These are phyloP conservation scores for Eucalyptus marginata DNA, from an alignment of 345 rosid species.

Conservation along the genomic window DNA sequence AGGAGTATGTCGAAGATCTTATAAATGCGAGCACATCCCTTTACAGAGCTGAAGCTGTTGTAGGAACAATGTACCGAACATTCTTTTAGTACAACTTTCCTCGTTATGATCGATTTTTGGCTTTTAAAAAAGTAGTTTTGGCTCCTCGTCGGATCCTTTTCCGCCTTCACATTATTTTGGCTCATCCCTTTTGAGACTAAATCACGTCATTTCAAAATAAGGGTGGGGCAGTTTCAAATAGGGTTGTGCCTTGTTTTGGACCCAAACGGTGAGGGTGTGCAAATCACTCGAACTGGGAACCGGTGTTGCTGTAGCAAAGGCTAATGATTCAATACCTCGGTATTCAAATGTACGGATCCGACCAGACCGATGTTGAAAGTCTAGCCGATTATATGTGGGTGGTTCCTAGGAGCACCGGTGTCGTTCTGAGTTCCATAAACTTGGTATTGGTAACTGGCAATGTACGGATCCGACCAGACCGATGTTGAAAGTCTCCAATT, in stretches of 20 bases:
- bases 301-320: too few relatives aligned
- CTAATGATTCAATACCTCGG: too few relatives aligned
- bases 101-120: neutral
- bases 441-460: too few relatives aligned
- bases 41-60: neutral
- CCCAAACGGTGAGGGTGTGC: too few relatives aligned
- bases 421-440: too few relatives aligned
- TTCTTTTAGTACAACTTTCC: neutral
- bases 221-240: neutral
- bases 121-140: neutral
- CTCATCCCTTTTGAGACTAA: neutral
- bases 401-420: too few relatives aligned
- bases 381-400: rapidly evolving
- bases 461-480: too few relatives aligned
- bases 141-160: neutral
- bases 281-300: too few relatives aligned
- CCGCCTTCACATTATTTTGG: neutral
- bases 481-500: too few relatives aligned
- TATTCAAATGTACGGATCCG: too few relatives aligned
- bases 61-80: neutral
- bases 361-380: too few relatives aligned
- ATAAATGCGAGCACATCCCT: neutral
- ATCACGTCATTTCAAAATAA: neutral
- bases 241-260: neutral
- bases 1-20: neutral